A percentile compares a stretch with the other conserved stretches of the same genome.
Conservation (phyloP, 306 rosid species). For the Cotoneaster glaucophyllus region DNA sequence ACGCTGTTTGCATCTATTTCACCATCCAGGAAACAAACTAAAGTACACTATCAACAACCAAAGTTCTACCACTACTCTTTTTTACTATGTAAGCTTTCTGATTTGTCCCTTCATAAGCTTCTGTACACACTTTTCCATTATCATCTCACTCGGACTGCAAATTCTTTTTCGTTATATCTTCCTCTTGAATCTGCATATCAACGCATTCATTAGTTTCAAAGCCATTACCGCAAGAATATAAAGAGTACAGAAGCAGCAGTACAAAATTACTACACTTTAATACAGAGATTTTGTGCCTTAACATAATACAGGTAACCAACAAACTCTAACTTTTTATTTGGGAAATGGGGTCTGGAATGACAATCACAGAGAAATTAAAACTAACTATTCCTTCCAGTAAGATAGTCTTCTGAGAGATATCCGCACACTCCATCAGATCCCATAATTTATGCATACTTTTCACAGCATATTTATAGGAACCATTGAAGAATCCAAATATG, state of each 20-base stretch:
- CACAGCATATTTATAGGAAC: neutral
- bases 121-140: constrained; percentile 4
- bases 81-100: neutral
- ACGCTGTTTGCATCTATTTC: neutral
- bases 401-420: neutral
- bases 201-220: constrained; percentile 1
- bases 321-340: neutral
- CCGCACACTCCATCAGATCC: neutral
- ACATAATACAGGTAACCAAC: neutral
- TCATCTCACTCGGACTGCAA: neutral
- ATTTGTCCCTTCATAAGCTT: constrained; percentile 3
- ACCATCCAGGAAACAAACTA: neutral
- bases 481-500: neutral
- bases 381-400: neutral
- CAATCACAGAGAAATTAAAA: neutral
- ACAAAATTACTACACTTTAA: no score
- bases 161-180: neutral
- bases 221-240: neutral
- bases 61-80: constrained; percentile 1
- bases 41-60: neutral
- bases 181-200: constrained; percentile 20
- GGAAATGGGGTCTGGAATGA: neutral
- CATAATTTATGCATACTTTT: neutral
- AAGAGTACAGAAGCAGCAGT: neutral
- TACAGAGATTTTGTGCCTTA: neutral